Base-by-base conservation (phyloP, 2,329 filamentous ascomycete genomes). In the Colletotrichum australisinense region DNA sequence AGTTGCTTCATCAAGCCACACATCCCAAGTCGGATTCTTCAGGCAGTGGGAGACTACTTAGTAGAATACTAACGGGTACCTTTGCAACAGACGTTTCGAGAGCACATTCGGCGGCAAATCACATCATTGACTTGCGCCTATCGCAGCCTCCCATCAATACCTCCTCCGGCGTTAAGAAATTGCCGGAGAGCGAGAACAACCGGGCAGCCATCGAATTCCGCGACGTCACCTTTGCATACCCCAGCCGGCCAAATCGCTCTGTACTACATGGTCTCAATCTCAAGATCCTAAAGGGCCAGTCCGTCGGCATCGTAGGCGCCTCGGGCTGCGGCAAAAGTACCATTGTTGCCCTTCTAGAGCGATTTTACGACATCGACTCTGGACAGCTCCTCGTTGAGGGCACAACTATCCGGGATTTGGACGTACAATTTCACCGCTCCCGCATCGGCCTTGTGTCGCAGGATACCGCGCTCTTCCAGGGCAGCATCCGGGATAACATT, bases 281-380 rank as follows among this genome's bases (percentile, higher is more conserved):
- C 9, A 62, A 82, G 60, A 83, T 87, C 73, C 76, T 81, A 62
- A 83, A 82, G 2, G 87, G 87, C 12, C 82, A 88, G 46, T 89
- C 86, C 55, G 81, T 86, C 2, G 89, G 88, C 1, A 82, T 90
- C 42, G 89, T 91, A 0, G 89, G 89, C 5, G 80, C 86, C 9
- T 88, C 86, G 0, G 88, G 89, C 4, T 89, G 87, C 65, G 89
- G 89, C 1, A 93, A 92, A 77, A 90, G 87, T 1, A 92, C 90
- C 1, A 88, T 90, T 63, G 84, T 93, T 64, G 85, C 86, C 5
- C 81, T 88, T 69, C 78, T 88, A 0, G 83, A 86, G 72, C 81
- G 85, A 1, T 85, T 92, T 52, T 92, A 93, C 75, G 88, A 91
- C 52, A 42, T 56, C 11, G 30, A 32, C 38, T 49, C 55, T 5